Percentiles rank a stretch among this genome's conserved stretches.
Evolutionary conservation across 257 asterid genomes (phyloP).

Genomic region (Plantago ovata): DNA sequence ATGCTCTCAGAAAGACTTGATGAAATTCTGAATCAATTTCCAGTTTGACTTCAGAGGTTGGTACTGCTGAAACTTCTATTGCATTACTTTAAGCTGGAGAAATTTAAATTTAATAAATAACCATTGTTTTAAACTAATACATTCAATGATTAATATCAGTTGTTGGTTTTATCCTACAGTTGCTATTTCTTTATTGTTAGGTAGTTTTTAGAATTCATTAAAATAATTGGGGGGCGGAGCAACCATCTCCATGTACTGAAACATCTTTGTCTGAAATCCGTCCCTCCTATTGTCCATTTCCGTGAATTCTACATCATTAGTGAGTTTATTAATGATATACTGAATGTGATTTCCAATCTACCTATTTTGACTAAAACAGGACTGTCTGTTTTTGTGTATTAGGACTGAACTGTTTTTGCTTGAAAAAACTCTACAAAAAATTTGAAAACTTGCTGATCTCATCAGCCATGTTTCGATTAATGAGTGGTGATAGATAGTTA

Average conservation of each 20-base stretch:
- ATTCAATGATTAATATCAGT: slow-evolving; percentile 29
- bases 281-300: slow-evolving; percentile 53
- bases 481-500: too few relatives aligned
- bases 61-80: slow-evolving; percentile 20
- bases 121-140: slow-evolving; percentile 19
- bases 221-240: slow-evolving; percentile 50
- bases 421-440: too few relatives aligned
- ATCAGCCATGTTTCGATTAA: too few relatives aligned
- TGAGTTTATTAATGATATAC: slow-evolving; percentile 20
- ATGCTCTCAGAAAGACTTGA: slow-evolving; percentile 19
- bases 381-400: neutral
- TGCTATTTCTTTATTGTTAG: slow-evolving; percentile 23
- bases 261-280: slow-evolving; percentile 34
- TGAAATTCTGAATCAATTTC: slow-evolving; percentile 24
- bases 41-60: slow-evolving; percentile 38
- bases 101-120: slow-evolving; percentile 12
- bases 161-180: slow-evolving; percentile 33
- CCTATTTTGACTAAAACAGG: slow-evolving; percentile 13
- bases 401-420: neutral
- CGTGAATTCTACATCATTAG: slow-evolving; percentile 32
- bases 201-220: slow-evolving; percentile 13
- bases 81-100: slow-evolving; percentile 15
- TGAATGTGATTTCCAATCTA: slow-evolving; percentile 26
- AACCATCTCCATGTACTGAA: slow-evolving; percentile 30
- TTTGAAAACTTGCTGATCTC: too few relatives aligned